Conservation (phyloP, 1,139 yeast genomes). For the Scheffersomyces titani region DNA sequence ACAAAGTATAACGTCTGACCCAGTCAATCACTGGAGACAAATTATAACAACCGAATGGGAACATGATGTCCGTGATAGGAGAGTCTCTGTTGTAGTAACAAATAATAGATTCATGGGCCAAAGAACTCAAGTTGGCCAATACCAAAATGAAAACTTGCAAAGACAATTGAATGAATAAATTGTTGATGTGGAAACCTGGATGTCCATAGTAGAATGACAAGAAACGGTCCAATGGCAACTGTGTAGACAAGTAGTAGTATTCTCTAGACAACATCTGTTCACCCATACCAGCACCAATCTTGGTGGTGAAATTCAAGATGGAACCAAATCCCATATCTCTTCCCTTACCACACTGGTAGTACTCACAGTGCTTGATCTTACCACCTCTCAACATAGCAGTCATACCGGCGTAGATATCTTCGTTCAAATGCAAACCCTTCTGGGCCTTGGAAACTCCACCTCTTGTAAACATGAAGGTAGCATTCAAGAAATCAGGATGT, state of each 20-base stretch:
- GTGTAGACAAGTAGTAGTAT: slow-evolving; percentile 96
- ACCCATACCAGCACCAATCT: slow-evolving; percentile 99
- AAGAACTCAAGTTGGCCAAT: slow-evolving; percentile 84
- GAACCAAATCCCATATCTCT: slow-evolving; percentile 99
- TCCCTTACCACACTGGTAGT: slow-evolving; percentile 99
- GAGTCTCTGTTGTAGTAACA: slow-evolving; percentile 82
- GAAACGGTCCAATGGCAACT: slow-evolving; percentile 95
- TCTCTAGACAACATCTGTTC: slow-evolving; percentile 99
- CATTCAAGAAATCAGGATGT: slow-evolving; percentile 98
- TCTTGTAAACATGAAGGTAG: slow-evolving; percentile 93
- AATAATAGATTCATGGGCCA: slow-evolving; percentile 86
- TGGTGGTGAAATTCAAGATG: slow-evolving; percentile 95
- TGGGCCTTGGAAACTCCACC: slow-evolving; percentile 99
- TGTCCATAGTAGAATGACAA: slow-evolving; percentile 97
- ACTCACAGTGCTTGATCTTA: slow-evolving; percentile 98
- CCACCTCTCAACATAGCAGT: slow-evolving; percentile 97
- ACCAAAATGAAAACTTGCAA: slow-evolving; percentile 92
- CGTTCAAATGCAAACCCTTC: slow-evolving; percentile 97
- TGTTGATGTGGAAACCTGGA: slow-evolving; percentile 98
- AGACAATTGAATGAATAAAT: slow-evolving; percentile 91
- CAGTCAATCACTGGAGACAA: slow-evolving; percentile 89
- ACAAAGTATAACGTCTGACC: slow-evolving; percentile 96
- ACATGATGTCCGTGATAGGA: slow-evolving; percentile 82
- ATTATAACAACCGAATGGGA: slow-evolving; percentile 94
- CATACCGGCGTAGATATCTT: slow-evolving; percentile 99